Base-by-base conservation (phyloP, 2,329 filamentous ascomycete species). In the Ceratocystis lukuohia region DNA sequence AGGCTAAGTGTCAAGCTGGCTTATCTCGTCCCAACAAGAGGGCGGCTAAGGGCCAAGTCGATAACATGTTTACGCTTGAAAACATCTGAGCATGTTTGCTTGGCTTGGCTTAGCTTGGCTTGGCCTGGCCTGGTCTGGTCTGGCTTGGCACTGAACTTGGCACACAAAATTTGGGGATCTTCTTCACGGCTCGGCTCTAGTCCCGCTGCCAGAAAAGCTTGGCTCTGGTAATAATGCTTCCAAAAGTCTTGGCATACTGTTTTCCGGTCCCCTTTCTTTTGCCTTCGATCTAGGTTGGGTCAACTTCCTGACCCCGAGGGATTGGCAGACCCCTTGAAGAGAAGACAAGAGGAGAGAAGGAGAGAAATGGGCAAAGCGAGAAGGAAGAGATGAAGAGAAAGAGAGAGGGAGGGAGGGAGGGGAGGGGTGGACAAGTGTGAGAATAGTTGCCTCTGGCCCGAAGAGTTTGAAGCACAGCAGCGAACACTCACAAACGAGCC, bases 161-260 rank as follows among this genome's bases (percentile, higher is more conserved):
- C 46, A 50, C 46, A 5, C 53, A 57, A 15, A 25, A 10, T 20
- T 50, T 10, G 46, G 22, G 53, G 28, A 57, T 57, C 22, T 28
- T 57, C 25, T 57, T 57, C 22, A 28, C 53, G 53, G 53, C 37
- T 41, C 37, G 37, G 53, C 22, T 57, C 53, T 57, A 57, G 53
- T 30, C 10, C 53, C 53, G 53, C 53, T 57, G 53, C 28, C 53
- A 48, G 22, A 62, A 62, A 48, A 48, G 61, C 20, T 62, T 62
- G 61, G 44, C n/a, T 45, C 6, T 46, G 6, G 20, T 5, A 48
- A 30, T 28, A 63, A 48, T n/a, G 44, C 22, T 46, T 63, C 45
- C 6, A 30, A 63, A 62, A 63, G 61, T 63, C 61, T 63, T 63
- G 61, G 61, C 61, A 63, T n/a, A 7, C 20, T 20, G 46, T 20